Evolutionary conservation across 345 rosid genomes (phyloP), one percentile per base, ranked within the genome.

Genomic region (Eucalyptus marginata): DNA sequence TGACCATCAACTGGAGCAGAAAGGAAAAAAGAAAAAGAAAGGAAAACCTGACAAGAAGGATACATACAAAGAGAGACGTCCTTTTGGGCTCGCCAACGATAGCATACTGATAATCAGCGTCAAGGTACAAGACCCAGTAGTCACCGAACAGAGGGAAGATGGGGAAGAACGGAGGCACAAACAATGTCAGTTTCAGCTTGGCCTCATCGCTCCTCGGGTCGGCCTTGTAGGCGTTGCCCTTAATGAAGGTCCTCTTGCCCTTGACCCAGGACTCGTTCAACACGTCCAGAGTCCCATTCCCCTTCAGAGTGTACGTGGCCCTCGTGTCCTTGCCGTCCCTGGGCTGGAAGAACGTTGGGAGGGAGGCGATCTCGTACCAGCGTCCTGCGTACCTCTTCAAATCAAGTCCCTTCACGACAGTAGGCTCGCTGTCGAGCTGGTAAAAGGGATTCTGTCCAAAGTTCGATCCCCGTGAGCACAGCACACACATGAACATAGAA

Each of bases 361-460:
- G 93, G 36, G 96, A 94, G 13, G 99, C 99, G 80, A 96, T 95
- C 91, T 96, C 99, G 91, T 97, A 95, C 99, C 99, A 96, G 80
- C 98, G 93, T 9, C 99, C 99, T 97, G 94, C 95, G 93, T 96
- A 97, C 52, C 95, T 92, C 87, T 91, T 76, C 88, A 96, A 3
- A 90, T 97, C 98, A 11, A 59, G 15, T 25, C n/a, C 66, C 66
- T 59, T 59, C 3, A 59, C 66, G 66, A 59, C 66, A 11, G 31
- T 2, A 27, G 66, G 66, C 31, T 25, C 31, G 31, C 31, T 59
- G 31, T 27, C 3, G 4, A 59, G 66, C 66, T 59, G 31, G 66
- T 59, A 27, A 59, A 59, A 59, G 31, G 66, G 31, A 27, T 59
- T 27, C 31, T 27, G 31, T 25, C 66, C 66, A 25, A 59, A 25